Conservation (phyloP, 768 basidiomycete genomes). For the Lactifluus piperatus region DNA sequence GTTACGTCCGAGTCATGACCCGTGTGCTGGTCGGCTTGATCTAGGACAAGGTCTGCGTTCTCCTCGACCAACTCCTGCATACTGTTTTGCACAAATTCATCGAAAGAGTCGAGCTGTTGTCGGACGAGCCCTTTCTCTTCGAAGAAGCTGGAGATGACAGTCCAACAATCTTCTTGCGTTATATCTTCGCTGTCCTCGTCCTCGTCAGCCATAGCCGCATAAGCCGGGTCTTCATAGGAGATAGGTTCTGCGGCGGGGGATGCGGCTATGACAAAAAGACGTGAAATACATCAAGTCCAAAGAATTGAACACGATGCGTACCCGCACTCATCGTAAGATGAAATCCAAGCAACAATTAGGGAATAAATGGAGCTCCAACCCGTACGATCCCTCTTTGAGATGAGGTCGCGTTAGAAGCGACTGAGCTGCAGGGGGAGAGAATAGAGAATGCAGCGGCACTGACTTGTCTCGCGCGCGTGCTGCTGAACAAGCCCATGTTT, state of each 20-base stretch:
- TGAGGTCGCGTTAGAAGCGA: background rate
- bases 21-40: slow-evolving; percentile 94
- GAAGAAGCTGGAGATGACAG: slow-evolving; percentile 94
- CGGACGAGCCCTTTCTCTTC: slow-evolving; percentile 95
- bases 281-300: slow-evolving; percentile 5
- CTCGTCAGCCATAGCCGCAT: slow-evolving; percentile 44
- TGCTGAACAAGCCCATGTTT: background rate
- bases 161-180: slow-evolving; percentile 92
- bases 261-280: slow-evolving; percentile 17
- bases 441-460: background rate
- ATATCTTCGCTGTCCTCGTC: slow-evolving; percentile 62
- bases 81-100: slow-evolving; percentile 98
- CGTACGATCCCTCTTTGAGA: background rate
- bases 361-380: background rate
- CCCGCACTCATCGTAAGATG: slow-evolving; percentile 19
- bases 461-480: background rate
- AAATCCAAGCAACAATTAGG: slow-evolving; percentile 19
- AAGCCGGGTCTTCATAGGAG: slow-evolving; percentile 49
- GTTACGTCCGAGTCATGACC: slow-evolving; percentile 74
- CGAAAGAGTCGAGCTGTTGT: slow-evolving; percentile 96
- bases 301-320: slow-evolving; percentile 16
- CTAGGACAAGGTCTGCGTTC: slow-evolving; percentile 88
- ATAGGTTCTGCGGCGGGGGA: slow-evolving; percentile 12
- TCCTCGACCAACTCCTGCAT: slow-evolving; percentile 99
- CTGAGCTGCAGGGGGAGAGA: background rate